phyloP scores from a whole-genome alignment of 306 rosid species.

The Cicer pinnatifidum region DNA sequence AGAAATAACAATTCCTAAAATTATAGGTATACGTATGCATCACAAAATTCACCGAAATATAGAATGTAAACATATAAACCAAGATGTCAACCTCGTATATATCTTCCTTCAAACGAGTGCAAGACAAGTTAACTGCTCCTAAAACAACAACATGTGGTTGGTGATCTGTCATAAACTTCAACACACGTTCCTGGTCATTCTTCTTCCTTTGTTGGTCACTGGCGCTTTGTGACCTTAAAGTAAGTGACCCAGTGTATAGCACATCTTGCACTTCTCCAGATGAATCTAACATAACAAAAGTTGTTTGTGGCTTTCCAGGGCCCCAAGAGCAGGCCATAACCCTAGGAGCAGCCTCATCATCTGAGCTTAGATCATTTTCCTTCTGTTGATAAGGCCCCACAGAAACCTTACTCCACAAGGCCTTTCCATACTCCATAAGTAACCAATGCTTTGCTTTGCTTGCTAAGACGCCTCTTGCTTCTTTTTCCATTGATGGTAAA shows the following conservation, averaged over 20 bases:
- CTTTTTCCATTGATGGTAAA: conserved; percentile 94
- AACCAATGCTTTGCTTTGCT: conserved; percentile 85
- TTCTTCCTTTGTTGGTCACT: conserved; percentile 90
- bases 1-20: conserved; percentile 13
- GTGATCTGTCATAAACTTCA: conserved; percentile 99
- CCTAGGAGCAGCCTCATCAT: conserved; percentile 94
- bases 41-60: conserved; percentile 25
- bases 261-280: conserved; percentile 94
- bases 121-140: conserved; percentile 92
- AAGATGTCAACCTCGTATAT: conserved; percentile 80
- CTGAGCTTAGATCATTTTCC: conserved; percentile 80
- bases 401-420: conserved; percentile 87
- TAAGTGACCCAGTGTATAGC: conserved; percentile 86
- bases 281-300: conserved; percentile 95
- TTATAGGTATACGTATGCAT: conserved; percentile 4
- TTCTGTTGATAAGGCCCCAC: conserved; percentile 92
- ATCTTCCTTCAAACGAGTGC: conserved; percentile 91
- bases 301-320: conserved; percentile 94
- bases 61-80: conserved; percentile 29
- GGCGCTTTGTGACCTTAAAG: conserved; percentile 79
- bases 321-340: conserved; percentile 99
- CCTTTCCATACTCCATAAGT: conserved; percentile 84
- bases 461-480: conserved; percentile 76
- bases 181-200: conserved; percentile 86
- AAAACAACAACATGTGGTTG: conserved; percentile 97